Base-by-base conservation (phyloP, 2,329 filamentous ascomycete species). In the Penicillium sp. region DNA sequence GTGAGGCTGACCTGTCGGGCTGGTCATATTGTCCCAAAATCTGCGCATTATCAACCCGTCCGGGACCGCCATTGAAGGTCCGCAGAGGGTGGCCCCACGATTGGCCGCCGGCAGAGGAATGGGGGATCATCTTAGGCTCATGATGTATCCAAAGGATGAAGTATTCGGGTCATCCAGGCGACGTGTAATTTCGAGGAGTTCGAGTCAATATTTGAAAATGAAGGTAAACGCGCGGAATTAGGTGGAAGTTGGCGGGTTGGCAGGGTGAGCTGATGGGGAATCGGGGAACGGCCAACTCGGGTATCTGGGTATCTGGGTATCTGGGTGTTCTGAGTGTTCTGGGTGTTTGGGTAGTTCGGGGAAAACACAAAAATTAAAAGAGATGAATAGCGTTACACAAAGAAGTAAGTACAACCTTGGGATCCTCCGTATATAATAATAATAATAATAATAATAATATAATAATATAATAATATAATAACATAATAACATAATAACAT, bases 101-200 rank as follows among this genome's bases (percentile, higher is more conserved):
- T 70, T 76, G 74, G 66, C 71, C 69, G 66, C 73, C 72, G 65
- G 70, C 70, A 59, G 73, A 75, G 61, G 75, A 66, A 71, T 75
- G 70, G 58, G 74, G 72, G 62, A 75, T 77, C 75, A 77, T 77
- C 66, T 70, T 70, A 69, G 68, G 66, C 55, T 70, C 71, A 77
- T 77, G 67, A 65, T 72, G 70, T 71, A 66, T 66, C 53, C 50
- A 64, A 59, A 61, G 61, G 60, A 59, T 56, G 47, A 55, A 53
- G 53, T 62, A 61, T 62, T 59, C 53, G 60, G 65, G 60, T 68
- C 66, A 70, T 70, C 42, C 58, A 61, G 61, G 57, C 41, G 50
- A 38, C 19, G 8, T 51, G n/a, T 36, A 8, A n/a, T 31, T 55
- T 39, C 25, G 42, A 53, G 29, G 29, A 17, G 42, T 36, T 39